Base-by-base conservation (phyloP, 306 rosid species). In the Sindora glabra region DNA sequence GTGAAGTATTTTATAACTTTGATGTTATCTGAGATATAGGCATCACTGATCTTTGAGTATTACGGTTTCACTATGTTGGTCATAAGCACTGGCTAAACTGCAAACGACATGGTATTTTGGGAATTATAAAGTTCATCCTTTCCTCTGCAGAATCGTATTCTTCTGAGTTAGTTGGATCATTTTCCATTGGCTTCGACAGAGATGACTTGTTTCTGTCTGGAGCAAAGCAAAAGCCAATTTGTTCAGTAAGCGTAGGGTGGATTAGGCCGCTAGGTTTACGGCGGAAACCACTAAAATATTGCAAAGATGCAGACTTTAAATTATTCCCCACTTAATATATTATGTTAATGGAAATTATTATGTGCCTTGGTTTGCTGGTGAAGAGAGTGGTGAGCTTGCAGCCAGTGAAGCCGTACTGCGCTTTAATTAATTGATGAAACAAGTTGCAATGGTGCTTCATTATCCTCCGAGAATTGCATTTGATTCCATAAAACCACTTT, bases 401-500 rank as follows among this genome's bases (percentile, higher is more conserved):
- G 30, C 30, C 64, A 56, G 52, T 36, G 57, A 72, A 50, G 15
- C 78, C 72, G 41, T 59, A 67, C 69, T 45, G 37, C 2, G 16
- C 59, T 64, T 54, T 59, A 16, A 57, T 57, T 65, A 57, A 67
- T 54, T 59, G 21, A 57, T 57, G 68, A 57, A 67, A 62, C 65
- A 52, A 79, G 21, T 54, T 39, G 45, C 17, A 24, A 56, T 62
- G 67, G 57, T n/a, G 42, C 41, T 60, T 44, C 55, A 18, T 72
- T 57, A 10, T 51, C 49, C 50, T 52, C 54, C 22, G 29, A 40
- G 56, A 71, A 62, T 58, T 77, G 75, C 62, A 58, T 68, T 67
- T 56, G 73, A 76, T 76, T 79, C 83, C 81, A 49, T 56, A 19
- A 70, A 55, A 46, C 79, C n/a, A n/a, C n/a, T n/a, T n/a, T n/a